Base-by-base conservation (phyloP, 140 eudicot species). In the Anethum foeniculum region DNA sequence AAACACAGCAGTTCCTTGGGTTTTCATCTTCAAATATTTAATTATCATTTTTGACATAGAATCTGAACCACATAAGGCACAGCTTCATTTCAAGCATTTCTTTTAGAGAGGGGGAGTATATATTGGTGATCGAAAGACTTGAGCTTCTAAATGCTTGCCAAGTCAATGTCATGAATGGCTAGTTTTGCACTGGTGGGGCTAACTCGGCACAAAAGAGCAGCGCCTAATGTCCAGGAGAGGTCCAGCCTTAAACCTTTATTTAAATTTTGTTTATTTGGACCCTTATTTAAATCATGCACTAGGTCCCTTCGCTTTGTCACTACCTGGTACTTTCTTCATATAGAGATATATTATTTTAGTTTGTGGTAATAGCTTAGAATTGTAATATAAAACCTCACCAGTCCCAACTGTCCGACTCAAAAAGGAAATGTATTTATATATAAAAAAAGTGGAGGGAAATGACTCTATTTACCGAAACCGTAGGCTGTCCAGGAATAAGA, bases 401-500 rank as follows among this genome's bases (percentile, higher is more conserved):
- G 15, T 23, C 49, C 77, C 36, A n/a, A 25, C 13, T 62, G 15
- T 27, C 36, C 13, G 39, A n/a, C 10, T 32, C 78, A 74, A 41
- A 25, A 43, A 74, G 56, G 16, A 23, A 3, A 25, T n/a, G 1
- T 60, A 12, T 18, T 4, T 32, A 48, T 47, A 39, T 65, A 58
- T 7, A 69, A 1, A 19, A 1, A 14, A 12, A 46, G n/a, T 18
- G 46, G 6, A 77, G 34, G 51, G 32, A 58, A 28, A 47, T 62
- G 28, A 58, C 38, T 43, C 46, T n/a, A 71, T 19, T 86, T 85
- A 95, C 99, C 99, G 93, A 93, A 16, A 95, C 99, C 68, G 93
- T 87, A 54, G 99, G 99, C 83, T 95, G 99, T 21, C 97, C 97
- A 75, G 89, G 78, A 81, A 95, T 93, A 85, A 95, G 97, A 84